Evolutionary conservation across 768 basidiomycete genomes (phyloP).

Genomic region (Pholiota conissans): DNA sequence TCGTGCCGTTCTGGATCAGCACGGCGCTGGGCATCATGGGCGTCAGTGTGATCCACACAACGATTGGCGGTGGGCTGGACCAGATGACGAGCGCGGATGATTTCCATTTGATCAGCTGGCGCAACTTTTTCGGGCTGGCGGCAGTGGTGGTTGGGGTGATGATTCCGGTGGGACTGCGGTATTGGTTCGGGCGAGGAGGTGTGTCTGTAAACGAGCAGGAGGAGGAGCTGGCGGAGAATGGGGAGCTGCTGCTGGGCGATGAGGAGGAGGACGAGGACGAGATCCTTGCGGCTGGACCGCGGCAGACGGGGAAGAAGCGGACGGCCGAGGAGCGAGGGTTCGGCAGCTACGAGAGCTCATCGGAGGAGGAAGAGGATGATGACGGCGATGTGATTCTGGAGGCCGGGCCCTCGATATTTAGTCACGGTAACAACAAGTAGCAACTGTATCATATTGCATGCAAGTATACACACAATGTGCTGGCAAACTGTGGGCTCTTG

Average conservation of each 20-base stretch:
- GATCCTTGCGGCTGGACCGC: constrained; percentile 60
- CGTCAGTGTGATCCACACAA: constrained; percentile 91
- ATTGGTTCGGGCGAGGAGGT: constrained; percentile 73
- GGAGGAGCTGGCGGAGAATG: constrained; percentile 22
- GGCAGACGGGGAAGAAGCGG: constrained; percentile 24
- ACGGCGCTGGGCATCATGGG: constrained; percentile 92
- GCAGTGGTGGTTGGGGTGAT: constrained; percentile 90
- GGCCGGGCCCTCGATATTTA: constrained; percentile 58
- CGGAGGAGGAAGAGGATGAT: constrained; percentile 39
- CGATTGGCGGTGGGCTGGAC: constrained; percentile 90
- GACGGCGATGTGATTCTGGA: constrained; percentile 77
- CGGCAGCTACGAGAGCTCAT: constrained; percentile 10
- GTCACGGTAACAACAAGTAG: constrained; percentile 13
- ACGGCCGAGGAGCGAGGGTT: constrained; percentile 1
- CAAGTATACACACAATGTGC: too few relatives aligned
- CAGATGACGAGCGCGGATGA: constrained; percentile 94
- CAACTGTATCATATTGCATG: background rate
- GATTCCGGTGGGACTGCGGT: constrained; percentile 88
- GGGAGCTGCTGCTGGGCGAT: constrained; percentile 12
- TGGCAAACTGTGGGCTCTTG: background rate
- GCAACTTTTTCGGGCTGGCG: constrained; percentile 82
- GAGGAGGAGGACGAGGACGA: constrained; percentile 34
- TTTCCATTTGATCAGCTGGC: constrained; percentile 91
- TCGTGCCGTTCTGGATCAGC: constrained; percentile 85
- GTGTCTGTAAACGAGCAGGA: constrained; percentile 33